A percentile compares a stretch with the other conserved stretches of the same genome.
These are phyloP conservation scores for Candida caryicola DNA, from an alignment of 805 yeast genomes.

Conservation along the genomic window DNA sequence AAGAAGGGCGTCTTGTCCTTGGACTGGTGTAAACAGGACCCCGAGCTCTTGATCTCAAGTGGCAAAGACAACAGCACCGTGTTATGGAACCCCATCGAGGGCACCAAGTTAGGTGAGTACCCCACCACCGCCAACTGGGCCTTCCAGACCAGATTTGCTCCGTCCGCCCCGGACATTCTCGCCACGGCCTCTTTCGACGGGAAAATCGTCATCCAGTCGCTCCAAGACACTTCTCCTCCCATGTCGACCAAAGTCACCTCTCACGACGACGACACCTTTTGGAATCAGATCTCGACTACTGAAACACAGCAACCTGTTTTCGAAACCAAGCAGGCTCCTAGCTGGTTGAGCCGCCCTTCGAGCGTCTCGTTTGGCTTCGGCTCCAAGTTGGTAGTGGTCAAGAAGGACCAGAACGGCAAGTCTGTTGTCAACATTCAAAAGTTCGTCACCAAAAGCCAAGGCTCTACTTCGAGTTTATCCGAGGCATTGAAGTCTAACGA, in stretches of 20 bases:
- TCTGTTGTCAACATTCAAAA: slow-evolving; percentile 45
- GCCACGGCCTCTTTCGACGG: slow-evolving; percentile 89
- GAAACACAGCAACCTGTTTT: slow-evolving; percentile 74
- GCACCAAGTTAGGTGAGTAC: slow-evolving; percentile 74
- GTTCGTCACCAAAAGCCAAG: slow-evolving; percentile 35
- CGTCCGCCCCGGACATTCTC: slow-evolving; percentile 81
- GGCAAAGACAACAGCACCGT: slow-evolving; percentile 88
- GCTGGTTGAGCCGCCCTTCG: slow-evolving; percentile 76
- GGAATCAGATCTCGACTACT: slow-evolving; percentile 71
- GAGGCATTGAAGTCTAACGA: slow-evolving; percentile 57
- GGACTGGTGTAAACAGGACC: slow-evolving; percentile 91
- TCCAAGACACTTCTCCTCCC: slow-evolving; percentile 80
- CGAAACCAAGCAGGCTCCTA: slow-evolving; percentile 76
- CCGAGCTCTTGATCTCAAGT: slow-evolving; percentile 74
- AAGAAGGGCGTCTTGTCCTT: slow-evolving; percentile 82
- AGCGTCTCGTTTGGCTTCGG: slow-evolving; percentile 91
- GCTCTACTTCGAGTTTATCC: slow-evolving; percentile 41
- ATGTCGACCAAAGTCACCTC: slow-evolving; percentile 41
- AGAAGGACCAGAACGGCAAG: slow-evolving; percentile 37
- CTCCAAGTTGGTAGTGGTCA: slow-evolving; percentile 70
- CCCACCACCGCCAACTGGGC: slow-evolving; percentile 95
- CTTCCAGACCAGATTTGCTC: slow-evolving; percentile 85
- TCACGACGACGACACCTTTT: slow-evolving; percentile 71
- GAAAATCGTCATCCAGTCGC: slow-evolving; percentile 72
- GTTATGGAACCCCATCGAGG: slow-evolving; percentile 86